These are phyloP conservation scores for Ciborinia camelliae DNA, from an alignment of 2,329 filamentous ascomycete genomes.

Conservation along the genomic window DNA sequence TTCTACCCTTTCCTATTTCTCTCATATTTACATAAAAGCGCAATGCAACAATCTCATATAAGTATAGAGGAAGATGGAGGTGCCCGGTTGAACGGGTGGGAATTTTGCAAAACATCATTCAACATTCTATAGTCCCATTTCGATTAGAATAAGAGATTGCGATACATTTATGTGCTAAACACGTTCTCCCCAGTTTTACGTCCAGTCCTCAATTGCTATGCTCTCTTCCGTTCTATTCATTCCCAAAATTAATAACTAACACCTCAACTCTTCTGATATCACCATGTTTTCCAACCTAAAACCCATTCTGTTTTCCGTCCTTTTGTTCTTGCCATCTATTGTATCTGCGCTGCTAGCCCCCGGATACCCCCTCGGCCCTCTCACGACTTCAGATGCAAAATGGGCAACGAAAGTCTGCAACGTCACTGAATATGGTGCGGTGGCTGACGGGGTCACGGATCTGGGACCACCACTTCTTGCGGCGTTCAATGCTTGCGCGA, in stretches of 20 bases:
- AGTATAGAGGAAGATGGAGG: background rate
- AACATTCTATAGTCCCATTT: background rate
- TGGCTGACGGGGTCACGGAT: conserved; percentile 45
- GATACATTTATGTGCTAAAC: background rate
- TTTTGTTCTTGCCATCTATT: conserved; percentile 12
- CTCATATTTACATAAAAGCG: background rate
- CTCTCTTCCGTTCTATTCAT: background rate
- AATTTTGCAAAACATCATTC: background rate
- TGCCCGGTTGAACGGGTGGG: background rate
- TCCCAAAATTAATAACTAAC: background rate
- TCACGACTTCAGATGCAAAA: conserved; percentile 26
- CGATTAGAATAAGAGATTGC: background rate
- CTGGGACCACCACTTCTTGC: conserved; percentile 43
- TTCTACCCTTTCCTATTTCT: background rate
- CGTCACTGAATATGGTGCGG: conserved; percentile 45
- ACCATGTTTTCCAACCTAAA: conserved; percentile 1
- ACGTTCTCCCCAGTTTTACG: background rate
- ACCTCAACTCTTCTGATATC: background rate
- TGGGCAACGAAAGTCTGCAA: conserved; percentile 38
- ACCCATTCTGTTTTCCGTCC: background rate
- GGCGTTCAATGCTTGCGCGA: conserved; percentile 44
- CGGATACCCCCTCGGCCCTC: conserved; percentile 27
- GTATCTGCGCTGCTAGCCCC: conserved; percentile 11
- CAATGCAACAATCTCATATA: background rate
- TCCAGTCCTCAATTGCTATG: background rate